Conservation (phyloP, 2,329 filamentous ascomycete species). For the Hypocrella siamensis region DNA sequence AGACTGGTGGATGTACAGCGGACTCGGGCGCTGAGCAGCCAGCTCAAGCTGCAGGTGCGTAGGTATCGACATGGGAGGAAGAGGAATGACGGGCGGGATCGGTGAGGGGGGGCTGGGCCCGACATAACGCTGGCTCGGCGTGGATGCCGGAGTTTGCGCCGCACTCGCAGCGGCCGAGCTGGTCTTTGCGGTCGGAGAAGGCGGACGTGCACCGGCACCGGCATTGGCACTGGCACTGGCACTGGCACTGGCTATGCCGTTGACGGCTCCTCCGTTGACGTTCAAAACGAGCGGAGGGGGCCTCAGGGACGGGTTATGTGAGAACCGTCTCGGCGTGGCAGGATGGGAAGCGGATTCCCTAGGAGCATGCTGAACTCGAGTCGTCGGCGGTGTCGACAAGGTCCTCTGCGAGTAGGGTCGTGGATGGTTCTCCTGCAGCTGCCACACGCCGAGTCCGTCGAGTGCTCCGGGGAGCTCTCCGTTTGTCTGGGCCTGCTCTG, state of each 20-base stretch:
- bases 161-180: constrained; percentile 9
- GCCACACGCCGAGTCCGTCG: background rate
- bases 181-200: constrained; percentile 10
- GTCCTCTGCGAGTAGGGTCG: constrained; percentile 23
- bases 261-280: constrained; percentile 16
- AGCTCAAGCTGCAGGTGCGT: constrained; percentile 51
- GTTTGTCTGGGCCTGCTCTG: constrained; percentile 8
- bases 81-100: constrained; percentile 38
- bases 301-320: constrained; percentile 27
- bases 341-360: constrained; percentile 9
- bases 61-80: constrained; percentile 51
- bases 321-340: constrained; percentile 29
- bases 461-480: constrained; percentile 10
- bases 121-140: constrained; percentile 5
- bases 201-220: too few species aligned
- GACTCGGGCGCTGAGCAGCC: constrained; percentile 44
- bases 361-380: constrained; percentile 17
- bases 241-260: too few species aligned
- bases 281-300: constrained; percentile 24
- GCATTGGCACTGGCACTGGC: too few species aligned
- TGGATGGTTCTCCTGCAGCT: constrained; percentile 9
- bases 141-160: constrained; percentile 6
- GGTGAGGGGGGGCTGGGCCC: constrained; percentile 26
- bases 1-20: constrained; percentile 49
- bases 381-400: constrained; percentile 36